Evolutionary conservation across 1,139 yeast genomes (phyloP).

Genomic region (Diutina mesorugosa): DNA sequence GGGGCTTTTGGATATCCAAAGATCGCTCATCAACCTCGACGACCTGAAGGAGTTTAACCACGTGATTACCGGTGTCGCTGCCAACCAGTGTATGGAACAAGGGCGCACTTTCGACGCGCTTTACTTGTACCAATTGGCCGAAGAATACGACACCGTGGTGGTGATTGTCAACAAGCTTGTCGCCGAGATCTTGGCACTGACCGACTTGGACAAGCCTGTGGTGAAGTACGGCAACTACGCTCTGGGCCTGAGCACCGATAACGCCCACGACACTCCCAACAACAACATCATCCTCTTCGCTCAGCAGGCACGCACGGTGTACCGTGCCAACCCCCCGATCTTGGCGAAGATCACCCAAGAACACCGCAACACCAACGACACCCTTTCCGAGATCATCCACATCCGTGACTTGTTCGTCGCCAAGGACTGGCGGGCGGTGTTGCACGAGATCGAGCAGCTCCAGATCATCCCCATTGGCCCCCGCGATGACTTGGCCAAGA

Average conservation of each 20-base stretch:
- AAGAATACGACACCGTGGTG: constrained; percentile 81
- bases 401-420: constrained; percentile 50
- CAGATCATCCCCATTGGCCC: constrained; percentile 53
- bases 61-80: constrained; percentile 74
- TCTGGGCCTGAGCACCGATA: constrained; percentile 9
- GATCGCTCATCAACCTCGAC: constrained; percentile 48
- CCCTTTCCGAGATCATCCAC: constrained; percentile 52
- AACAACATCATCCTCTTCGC: constrained; percentile 45
- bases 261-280: constrained; percentile 19
- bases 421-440: constrained; percentile 49
- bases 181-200: constrained; percentile 66
- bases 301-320: constrained; percentile 38
- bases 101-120: constrained; percentile 85
- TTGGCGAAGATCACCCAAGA: constrained; percentile 28
- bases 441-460: constrained; percentile 43
- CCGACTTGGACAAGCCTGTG: constrained; percentile 60
- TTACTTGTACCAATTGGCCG: constrained; percentile 73
- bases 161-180: constrained; percentile 61
- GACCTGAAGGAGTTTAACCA: constrained; percentile 34
- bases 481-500: constrained; percentile 21
- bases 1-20: constrained; percentile 75
- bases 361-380: constrained; percentile 49
- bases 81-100: constrained; percentile 80
- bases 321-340: constrained; percentile 39
- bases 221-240: constrained; percentile 23